Evolutionary conservation across 2,329 filamentous ascomycete species (phyloP), one percentile per base, ranked within the genome.

Genomic region (Aspergillus flavus): DNA sequence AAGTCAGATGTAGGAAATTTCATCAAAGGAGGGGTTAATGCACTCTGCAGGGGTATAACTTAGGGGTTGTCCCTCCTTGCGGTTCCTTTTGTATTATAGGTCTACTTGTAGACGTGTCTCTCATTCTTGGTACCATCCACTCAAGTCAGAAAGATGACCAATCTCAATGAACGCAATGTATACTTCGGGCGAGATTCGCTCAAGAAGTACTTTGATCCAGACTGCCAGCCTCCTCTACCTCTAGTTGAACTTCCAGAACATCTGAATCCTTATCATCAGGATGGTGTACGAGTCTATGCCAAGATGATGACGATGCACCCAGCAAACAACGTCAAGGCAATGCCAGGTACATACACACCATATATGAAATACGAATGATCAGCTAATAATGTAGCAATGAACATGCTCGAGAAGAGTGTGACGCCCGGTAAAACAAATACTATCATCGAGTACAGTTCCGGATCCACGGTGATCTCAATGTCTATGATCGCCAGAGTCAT

Each of bases 221-320:
- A 89, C 59, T 77, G 73, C 1, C 79, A 82, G 28, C 86, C 87
- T 2, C 86, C 85, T 0, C 70, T 89, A 10, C 87, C 87, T 1
- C 79, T 90, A 1, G 85, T 90, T 6, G 87, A 90, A 74, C 75
- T 89, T 3, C 87, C 87, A 0, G 78, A 80, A 19, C 76, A 75
- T 12, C 77, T 89, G 39, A 89, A 89, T 63, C 86, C 86, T 2
- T 86, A 83, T 65, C 79, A 82, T 23, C 66, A 81, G 30, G 82
- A 89, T 82, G 85, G 85, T 4, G 84, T 89, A 5, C 82, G 85
- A 12, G 87, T 89, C 58, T 89, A 87, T 66, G 87, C 87, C 43
- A 89, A 89, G 76, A 86, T 89, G 85, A 85, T 89, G 82, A 86
- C 85, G 2, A 85, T 85, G 79, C 85, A 87, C 68, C 87, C 87